phyloP scores from a whole-genome alignment of 2,329 filamentous ascomycete genomes.

The Colletotrichum tropicale region DNA sequence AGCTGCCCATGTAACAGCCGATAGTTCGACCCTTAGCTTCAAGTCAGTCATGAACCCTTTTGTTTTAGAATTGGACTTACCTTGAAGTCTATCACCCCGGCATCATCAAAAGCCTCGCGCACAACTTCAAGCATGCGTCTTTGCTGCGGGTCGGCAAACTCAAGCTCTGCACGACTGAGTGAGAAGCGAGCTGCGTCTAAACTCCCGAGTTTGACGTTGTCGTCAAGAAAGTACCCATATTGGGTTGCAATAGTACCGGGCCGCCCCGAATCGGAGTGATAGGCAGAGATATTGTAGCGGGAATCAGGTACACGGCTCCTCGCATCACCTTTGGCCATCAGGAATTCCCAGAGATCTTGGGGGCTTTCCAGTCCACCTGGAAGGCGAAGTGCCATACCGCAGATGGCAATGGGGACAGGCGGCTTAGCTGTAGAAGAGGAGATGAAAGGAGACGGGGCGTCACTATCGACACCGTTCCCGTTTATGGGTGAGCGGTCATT shows the following conservation, averaged over 20 bases:
- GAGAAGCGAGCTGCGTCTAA: constrained; percentile 35
- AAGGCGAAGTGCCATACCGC: neutral
- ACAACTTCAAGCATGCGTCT: neutral
- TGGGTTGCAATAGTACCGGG: neutral
- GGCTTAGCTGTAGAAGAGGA: no score
- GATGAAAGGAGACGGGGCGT: no score
- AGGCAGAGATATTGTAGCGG: neutral
- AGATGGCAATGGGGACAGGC: neutral
- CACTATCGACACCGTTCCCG: no score
- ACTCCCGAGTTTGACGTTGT: constrained; percentile 20
- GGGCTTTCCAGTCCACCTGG: neutral
- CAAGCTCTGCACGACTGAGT: neutral
- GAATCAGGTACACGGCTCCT: neutral
- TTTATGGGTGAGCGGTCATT: no score
- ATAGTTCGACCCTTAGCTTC: neutral
- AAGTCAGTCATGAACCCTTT: no score
- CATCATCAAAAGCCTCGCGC: neutral
- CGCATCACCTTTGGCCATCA: neutral
- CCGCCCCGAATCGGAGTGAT: neutral
- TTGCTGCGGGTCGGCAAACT: neutral
- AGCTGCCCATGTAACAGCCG: constrained; percentile 28
- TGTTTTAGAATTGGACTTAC: constrained; percentile 5
- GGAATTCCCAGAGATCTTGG: neutral
- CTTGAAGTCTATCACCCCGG: constrained; percentile 27
- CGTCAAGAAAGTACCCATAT: constrained; percentile 28